These are phyloP conservation scores for Clarireedia hainanense DNA, from an alignment of 2,329 filamentous ascomycete species.

Conservation along the genomic window DNA sequence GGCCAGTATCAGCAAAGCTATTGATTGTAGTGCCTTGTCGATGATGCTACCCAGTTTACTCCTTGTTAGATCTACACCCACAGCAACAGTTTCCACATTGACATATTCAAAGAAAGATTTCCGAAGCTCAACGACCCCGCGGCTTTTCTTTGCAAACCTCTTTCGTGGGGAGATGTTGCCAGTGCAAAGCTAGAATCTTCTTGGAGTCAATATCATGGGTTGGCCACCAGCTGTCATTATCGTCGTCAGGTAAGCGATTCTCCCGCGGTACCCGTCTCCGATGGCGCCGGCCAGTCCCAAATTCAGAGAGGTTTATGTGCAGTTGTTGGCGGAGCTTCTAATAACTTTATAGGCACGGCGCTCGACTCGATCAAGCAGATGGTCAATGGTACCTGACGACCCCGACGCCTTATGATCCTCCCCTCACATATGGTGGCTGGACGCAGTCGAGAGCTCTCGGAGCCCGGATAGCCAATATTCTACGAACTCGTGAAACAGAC, in stretches of 20 bases:
- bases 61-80: no score
- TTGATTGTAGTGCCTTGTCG: no score
- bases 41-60: no score
- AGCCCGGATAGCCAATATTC: conserved; percentile 70
- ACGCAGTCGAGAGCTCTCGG: conserved; percentile 77
- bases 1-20: neutral
- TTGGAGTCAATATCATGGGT: conserved; percentile 31
- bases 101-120: no score
- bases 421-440: conserved; percentile 91
- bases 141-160: neutral
- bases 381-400: conserved; percentile 92
- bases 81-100: no score
- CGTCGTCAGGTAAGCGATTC: conserved; percentile 38
- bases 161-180: neutral
- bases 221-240: conserved; percentile 43
- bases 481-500: conserved; percentile 42
- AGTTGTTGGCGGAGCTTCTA: conserved; percentile 4
- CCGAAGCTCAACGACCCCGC: neutral
- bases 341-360: conserved; percentile 62
- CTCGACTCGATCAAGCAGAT: conserved; percentile 88
- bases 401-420: conserved; percentile 89
- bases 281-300: no score
- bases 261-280: no score
- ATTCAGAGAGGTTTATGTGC: neutral
- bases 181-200: neutral